A percentile compares a stretch with the other conserved stretches of the same genome.
These are phyloP conservation scores for Sclerotinia nivalis DNA, from an alignment of 2,329 filamentous ascomycete species.

Conservation along the genomic window DNA sequence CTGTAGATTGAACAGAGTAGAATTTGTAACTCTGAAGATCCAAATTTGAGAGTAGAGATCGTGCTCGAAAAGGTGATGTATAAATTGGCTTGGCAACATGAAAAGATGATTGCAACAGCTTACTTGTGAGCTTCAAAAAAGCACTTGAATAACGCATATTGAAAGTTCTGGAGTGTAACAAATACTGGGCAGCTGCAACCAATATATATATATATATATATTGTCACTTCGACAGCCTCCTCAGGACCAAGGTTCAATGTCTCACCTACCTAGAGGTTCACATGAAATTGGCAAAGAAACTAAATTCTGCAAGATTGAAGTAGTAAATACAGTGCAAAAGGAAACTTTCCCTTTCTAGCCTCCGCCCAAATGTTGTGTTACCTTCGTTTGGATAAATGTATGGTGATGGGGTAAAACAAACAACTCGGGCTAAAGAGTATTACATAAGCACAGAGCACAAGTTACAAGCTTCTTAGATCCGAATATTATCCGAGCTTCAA, in stretches of 20 bases:
- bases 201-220: background rate
- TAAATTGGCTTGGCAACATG: constrained; percentile 24
- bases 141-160: constrained; percentile 10
- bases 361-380: background rate
- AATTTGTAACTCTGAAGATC: constrained; percentile 25
- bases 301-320: background rate
- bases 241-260: background rate
- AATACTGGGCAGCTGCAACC: background rate
- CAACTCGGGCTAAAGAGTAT: background rate
- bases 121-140: background rate
- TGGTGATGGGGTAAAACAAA: background rate
- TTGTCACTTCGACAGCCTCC: background rate
- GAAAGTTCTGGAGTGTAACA: background rate
- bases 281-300: background rate
- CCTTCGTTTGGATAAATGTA: background rate
- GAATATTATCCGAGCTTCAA: background rate
- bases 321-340: background rate
- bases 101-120: constrained; percentile 23
- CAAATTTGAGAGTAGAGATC: background rate
- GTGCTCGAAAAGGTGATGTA: constrained; percentile 18
- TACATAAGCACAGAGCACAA: constrained; percentile 3
- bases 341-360: background rate
- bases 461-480: background rate
- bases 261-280: constrained; percentile 16
- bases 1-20: constrained; percentile 31